Percentiles rank a stretch among this genome's conserved stretches.
phyloP scores from a whole-genome alignment of 2,329 filamentous ascomycete genomes.

The Fusarium hainanense region DNA sequence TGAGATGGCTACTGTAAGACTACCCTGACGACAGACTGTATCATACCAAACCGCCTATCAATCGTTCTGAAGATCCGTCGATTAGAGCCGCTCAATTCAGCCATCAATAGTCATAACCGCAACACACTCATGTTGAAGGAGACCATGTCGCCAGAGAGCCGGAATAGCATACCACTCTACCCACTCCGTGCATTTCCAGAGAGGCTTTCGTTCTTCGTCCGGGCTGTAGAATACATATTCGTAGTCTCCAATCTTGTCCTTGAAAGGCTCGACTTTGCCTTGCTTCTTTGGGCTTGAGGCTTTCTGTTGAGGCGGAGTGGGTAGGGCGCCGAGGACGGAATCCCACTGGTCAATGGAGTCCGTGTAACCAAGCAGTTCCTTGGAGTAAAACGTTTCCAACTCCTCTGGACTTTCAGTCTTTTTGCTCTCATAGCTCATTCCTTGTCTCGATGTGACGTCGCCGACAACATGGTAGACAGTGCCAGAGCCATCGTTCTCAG shows the following conservation, averaged over 20 bases:
- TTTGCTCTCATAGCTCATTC: neutral
- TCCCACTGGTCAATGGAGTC: rapidly evolving
- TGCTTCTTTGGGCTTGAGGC: neutral
- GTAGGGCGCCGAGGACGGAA: neutral
- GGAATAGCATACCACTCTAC: neutral
- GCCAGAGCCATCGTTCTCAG: neutral
- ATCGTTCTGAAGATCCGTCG: neutral
- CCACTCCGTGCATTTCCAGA: constrained; percentile 9
- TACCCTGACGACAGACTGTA: neutral
- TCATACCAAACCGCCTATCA: neutral
- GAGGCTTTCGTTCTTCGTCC: neutral
- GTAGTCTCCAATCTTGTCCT: rapidly evolving
- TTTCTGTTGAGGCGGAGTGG: neutral
- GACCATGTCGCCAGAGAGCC: neutral
- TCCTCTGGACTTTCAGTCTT: rapidly evolving
- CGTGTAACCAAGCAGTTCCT: neutral
- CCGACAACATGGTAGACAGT: neutral
- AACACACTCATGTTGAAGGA: neutral
- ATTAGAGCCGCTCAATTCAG: too few species aligned
- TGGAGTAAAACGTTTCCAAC: rapidly evolving
- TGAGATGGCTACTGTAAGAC: too few species aligned
- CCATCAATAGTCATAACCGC: too few species aligned
- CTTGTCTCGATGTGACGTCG: neutral
- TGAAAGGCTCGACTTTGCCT: neutral
- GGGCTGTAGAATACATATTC: neutral